Base-by-base conservation (phyloP, 345 rosid genomes). In the Linum trigynum region DNA sequence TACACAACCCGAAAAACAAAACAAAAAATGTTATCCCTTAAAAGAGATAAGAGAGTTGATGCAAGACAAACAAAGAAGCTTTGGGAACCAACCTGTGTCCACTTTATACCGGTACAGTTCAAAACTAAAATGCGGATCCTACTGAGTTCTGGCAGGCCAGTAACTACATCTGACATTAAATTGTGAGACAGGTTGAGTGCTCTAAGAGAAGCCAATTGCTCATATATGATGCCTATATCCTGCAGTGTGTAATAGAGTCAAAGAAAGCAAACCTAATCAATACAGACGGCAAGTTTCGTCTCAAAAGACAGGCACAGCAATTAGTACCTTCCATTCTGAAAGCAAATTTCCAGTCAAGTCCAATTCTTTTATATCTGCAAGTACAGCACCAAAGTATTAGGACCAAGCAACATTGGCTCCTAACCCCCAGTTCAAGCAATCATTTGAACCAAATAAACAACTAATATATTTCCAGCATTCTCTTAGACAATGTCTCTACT, bases 271-370 rank as follows among this genome's bases (percentile, higher is more conserved):
- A 39, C 17, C 55, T 32, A 65, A 35, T 14, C 61, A 64, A 36
- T 23, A 62, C 40, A 23, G 32, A 23, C 1, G 32, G 32, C 32
- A 23, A 23, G 32, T 23, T 23, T 23, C 32, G 32, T 1, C 32
- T 17, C 40, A 11, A 57, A 3, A 0, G 12, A 23, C 11, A 57
- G 17, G 17, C 23, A 23, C 32, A 23, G 32, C 32, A 23, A 23
- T 23, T 23, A 23, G 32, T 23, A 23, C n/a, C n/a, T n/a, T n/a
- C n/a, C n/a, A n/a, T n/a, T n/a, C n/a, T 23, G 32, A 23, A 23
- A 23, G 32, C 77, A 94, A 84, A 81, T 94, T 94, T 76, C 97
- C 99, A 14, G 88, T 86, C 76, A 90, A 79, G 79, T 94, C 99
- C 63, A 94, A 84, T 78, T 83, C 85, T 82, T 85, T 82, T 58